Evolutionary conservation across 768 basidiomycete species (phyloP).

Genomic region (Mycena kentingensis): DNA sequence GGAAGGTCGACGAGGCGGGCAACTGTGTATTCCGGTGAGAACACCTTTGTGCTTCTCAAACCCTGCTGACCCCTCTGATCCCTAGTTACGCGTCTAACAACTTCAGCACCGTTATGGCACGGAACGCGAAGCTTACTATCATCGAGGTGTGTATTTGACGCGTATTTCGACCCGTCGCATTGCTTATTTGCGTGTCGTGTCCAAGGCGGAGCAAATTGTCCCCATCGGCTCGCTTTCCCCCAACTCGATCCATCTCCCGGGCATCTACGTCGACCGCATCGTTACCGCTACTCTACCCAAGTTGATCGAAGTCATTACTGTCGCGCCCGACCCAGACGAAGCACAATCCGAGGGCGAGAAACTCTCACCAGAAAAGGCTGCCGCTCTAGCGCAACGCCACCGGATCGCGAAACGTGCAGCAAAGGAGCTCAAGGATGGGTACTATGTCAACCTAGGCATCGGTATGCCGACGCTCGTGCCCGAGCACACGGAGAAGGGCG

Average conservation of each 20-base stretch:
- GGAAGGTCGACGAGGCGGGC: conserved; percentile 91
- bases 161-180: conserved; percentile 4
- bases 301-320: conserved; percentile 71
- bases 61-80: not conserved
- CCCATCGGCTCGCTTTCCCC: conserved; percentile 81
- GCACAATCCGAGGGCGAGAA: conserved; percentile 18
- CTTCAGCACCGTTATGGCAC: conserved; percentile 85
- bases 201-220: conserved; percentile 86
- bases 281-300: conserved; percentile 78
- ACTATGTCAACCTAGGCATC: conserved; percentile 86
- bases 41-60: not conserved
- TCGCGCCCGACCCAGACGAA: conserved; percentile 52
- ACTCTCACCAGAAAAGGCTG: conserved; percentile 51
- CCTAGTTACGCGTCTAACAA: conserved; percentile 83
- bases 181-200: not conserved
- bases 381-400: conserved; percentile 58
- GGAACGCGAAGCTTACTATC: conserved; percentile 86
- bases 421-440: conserved; percentile 86
- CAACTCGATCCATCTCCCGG: conserved; percentile 78
- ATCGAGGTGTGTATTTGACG: conserved; percentile 62
- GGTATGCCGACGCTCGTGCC: conserved; percentile 92
- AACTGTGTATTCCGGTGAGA: conserved; percentile 87
- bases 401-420: conserved; percentile 86
- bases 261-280: conserved; percentile 88
- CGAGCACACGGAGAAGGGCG: conserved; percentile 69